Conservation (phyloP, 2,329 filamentous ascomycete species). For the Neurospora sp. region DNA sequence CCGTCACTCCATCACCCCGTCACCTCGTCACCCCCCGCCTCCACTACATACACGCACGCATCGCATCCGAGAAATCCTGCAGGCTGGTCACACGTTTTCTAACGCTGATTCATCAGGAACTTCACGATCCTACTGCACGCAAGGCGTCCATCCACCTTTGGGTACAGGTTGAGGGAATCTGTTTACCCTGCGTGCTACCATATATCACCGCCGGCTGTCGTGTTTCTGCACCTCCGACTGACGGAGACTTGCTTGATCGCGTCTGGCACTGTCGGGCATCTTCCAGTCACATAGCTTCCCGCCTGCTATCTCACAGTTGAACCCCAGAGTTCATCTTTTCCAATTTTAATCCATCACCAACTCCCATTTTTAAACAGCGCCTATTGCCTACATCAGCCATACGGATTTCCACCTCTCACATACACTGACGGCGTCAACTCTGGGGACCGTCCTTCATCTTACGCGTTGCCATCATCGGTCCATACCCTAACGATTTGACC, state of each 20-base stretch:
- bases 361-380: not conserved
- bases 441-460: not conserved
- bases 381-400: not conserved
- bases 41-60: constrained; percentile 6
- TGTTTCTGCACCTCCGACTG: not conserved
- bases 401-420: not conserved
- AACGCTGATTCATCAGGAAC: constrained; percentile 14
- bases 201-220: constrained; percentile 4
- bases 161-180: not conserved
- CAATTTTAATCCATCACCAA: not conserved
- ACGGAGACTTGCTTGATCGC: not conserved
- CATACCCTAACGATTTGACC: not conserved
- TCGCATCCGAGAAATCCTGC: constrained; percentile 20
- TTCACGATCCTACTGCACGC: constrained; percentile 6
- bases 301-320: not conserved
- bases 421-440: not conserved
- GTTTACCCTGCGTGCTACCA: not conserved
- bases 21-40: constrained; percentile 10
- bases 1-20: constrained; percentile 13
- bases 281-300: not conserved
- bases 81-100: constrained; percentile 19
- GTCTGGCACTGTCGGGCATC: constrained; percentile 4
- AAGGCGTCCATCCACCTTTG: not conserved
- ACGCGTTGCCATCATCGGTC: not conserved
- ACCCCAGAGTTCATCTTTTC: not conserved